phyloP scores from a whole-genome alignment of 2,329 filamentous ascomycete genomes.

The Pleurostoma richardsiae region DNA sequence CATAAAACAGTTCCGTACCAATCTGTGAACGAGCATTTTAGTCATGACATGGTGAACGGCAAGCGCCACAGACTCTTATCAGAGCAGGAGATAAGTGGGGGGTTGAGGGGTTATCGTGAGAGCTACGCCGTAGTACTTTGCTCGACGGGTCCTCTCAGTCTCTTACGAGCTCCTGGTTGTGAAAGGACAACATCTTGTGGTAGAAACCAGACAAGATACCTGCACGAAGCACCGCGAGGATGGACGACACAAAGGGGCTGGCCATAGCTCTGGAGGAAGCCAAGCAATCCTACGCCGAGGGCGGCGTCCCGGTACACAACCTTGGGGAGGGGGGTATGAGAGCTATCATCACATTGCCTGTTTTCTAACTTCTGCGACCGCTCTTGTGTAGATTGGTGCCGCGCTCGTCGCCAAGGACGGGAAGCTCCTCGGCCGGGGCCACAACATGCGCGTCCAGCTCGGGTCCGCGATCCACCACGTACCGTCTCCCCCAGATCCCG shows the following conservation, averaged over 20 bases:
- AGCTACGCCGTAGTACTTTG: no score
- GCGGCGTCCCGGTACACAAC: conserved; percentile 39
- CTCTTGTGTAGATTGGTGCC: conserved; percentile 39
- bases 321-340: neutral
- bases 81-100: no score
- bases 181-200: no score
- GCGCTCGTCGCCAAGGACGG: conserved; percentile 64
- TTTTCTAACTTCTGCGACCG: neutral
- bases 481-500: conserved; percentile 16
- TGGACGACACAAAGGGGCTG: conserved; percentile 36
- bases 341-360: neutral
- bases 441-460: conserved; percentile 73
- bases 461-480: conserved; percentile 67
- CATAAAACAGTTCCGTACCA: no score
- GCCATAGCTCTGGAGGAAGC: conserved; percentile 43
- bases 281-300: conserved; percentile 35
- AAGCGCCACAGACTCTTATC: no score
- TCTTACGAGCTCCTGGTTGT: no score
- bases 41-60: no score
- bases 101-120: no score
- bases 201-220: no score
- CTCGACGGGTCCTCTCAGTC: no score
- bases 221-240: conserved; percentile 7
- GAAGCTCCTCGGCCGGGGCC: conserved; percentile 64
- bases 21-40: no score